These are phyloP conservation scores for Myxozyma vanderwaltii DNA, from an alignment of 805 yeast genomes.

Conservation along the genomic window DNA sequence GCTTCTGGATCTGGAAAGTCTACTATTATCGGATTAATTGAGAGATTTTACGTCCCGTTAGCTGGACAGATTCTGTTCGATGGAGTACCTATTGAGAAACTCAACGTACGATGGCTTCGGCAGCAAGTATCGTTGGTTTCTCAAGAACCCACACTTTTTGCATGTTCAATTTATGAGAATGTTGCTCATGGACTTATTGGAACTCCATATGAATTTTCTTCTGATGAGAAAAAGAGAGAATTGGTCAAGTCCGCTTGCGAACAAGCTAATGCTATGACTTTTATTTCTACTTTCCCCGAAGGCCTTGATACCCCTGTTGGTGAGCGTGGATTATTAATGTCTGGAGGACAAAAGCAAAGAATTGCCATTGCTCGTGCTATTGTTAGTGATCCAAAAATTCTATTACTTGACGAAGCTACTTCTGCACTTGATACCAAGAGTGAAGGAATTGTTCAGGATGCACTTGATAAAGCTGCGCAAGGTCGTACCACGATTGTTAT, in stretches of 20 bases:
- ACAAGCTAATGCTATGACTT: slow-evolving; percentile 55
- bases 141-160: slow-evolving; percentile 68
- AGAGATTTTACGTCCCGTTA: slow-evolving; percentile 71
- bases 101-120: slow-evolving; percentile 75
- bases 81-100: slow-evolving; percentile 73
- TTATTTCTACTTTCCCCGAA: slow-evolving; percentile 55
- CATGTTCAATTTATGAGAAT: slow-evolving; percentile 80
- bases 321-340: slow-evolving; percentile 58
- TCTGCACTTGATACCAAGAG: slow-evolving; percentile 64
- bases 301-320: slow-evolving; percentile 55
- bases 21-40: slow-evolving; percentile 54
- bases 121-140: slow-evolving; percentile 85
- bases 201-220: slow-evolving; percentile 38
- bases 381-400: slow-evolving; percentile 54
- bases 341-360: slow-evolving; percentile 70
- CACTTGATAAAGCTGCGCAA: slow-evolving; percentile 44
- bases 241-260: slow-evolving; percentile 48
- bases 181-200: slow-evolving; percentile 68
- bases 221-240: slow-evolving; percentile 45
- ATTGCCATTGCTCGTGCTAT: slow-evolving; percentile 64
- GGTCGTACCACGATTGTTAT: slow-evolving; percentile 52
- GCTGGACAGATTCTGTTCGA: slow-evolving; percentile 77
- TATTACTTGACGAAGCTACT: slow-evolving; percentile 68
- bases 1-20: slow-evolving; percentile 63
- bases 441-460: slow-evolving; percentile 60